phyloP scores from a whole-genome alignment of 176 grass and related monocot genomes.

The Aegilops umbellulata region DNA sequence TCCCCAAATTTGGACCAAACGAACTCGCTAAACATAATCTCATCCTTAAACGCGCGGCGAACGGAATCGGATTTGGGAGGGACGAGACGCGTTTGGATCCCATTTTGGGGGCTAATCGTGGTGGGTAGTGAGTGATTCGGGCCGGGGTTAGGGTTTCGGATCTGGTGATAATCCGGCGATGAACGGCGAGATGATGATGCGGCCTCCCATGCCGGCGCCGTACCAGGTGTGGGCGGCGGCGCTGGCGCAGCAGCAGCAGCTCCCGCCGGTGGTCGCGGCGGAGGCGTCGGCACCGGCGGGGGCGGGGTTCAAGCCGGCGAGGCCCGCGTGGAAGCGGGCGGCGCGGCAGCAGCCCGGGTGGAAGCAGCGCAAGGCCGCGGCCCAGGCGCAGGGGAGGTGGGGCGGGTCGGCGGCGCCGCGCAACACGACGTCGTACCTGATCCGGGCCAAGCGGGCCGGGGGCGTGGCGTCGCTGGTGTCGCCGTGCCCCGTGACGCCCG shows the following conservation, averaged over 20 bases:
- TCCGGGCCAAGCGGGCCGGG: slow-evolving; percentile 78
- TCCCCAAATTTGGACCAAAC: slow-evolving; percentile 39
- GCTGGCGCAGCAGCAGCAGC: background rate
- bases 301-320: slow-evolving; percentile 23
- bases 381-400: slow-evolving; percentile 8
- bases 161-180: slow-evolving; percentile 43
- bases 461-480: slow-evolving; percentile 83
- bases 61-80: slow-evolving; percentile 28
- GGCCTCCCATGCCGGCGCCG: slow-evolving; percentile 47
- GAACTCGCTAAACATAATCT: slow-evolving; percentile 48
- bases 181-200: slow-evolving; percentile 67
- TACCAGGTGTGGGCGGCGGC: slow-evolving; percentile 32
- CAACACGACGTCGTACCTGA: slow-evolving; percentile 93
- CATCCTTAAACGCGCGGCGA: slow-evolving; percentile 19
- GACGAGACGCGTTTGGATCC: slow-evolving; percentile 45
- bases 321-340: slow-evolving; percentile 43
- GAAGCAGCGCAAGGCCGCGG: slow-evolving; percentile 36
- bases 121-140: background rate
- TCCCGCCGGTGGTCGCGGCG: slow-evolving; percentile 8
- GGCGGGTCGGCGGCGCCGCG: slow-evolving; percentile 74
- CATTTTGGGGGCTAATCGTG: slow-evolving; percentile 13
- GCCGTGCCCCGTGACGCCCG: slow-evolving; percentile 85
- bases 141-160: slow-evolving; percentile 56
- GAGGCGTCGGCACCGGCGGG: slow-evolving; percentile 24
- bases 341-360: slow-evolving; percentile 10